Evolutionary conservation across 345 rosid species (phyloP), one percentile per base, ranked within the genome.

Genomic region (Salix caprea): DNA sequence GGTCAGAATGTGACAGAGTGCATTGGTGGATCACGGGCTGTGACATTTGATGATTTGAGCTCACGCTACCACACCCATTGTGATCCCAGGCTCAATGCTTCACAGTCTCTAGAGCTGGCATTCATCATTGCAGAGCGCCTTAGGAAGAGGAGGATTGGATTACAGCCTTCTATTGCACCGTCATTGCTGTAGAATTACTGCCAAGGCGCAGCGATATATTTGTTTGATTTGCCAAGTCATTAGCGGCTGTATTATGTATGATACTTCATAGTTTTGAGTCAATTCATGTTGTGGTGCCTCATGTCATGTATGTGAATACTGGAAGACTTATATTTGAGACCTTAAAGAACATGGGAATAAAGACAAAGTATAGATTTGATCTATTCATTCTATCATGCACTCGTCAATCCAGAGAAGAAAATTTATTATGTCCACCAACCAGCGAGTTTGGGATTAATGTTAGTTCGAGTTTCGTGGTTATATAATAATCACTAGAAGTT

Each of bases 1-100:
- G 82, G 82, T 16, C 82, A 80, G 78, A 80, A 80, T 66, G 82
- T 80, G 48, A 80, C 82, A 32, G 82, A 80, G 68, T 80, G 82
- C 78, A 75, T 80, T 13, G 82, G 82, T 28, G 82, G 82, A 60
- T 80, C 82, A 65, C 78, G 73, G 14, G 65, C 82, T 1, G 82
- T 80, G 76, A 80, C 82, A 5, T 80, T 80, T 8, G 82, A 80
- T 71, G 82, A 80, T 77, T 67, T 80, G 79, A 56, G 78, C 32
- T 79, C 78, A 9, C 82, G 78, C 46, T 79, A 79, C 74, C 82
- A 79, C 48, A 79, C 82, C 15, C 82, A 79, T 37, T 79, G 82
- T 6, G 82, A 79, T 67, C 82, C 82, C 32, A 79, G 82, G 73
- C 82, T 80, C 68, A 80, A 80, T 66, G 82, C 82, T 18, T 80